Conservation (phyloP, 2,329 filamentous ascomycete genomes). For the Cyphellophora europaea region DNA sequence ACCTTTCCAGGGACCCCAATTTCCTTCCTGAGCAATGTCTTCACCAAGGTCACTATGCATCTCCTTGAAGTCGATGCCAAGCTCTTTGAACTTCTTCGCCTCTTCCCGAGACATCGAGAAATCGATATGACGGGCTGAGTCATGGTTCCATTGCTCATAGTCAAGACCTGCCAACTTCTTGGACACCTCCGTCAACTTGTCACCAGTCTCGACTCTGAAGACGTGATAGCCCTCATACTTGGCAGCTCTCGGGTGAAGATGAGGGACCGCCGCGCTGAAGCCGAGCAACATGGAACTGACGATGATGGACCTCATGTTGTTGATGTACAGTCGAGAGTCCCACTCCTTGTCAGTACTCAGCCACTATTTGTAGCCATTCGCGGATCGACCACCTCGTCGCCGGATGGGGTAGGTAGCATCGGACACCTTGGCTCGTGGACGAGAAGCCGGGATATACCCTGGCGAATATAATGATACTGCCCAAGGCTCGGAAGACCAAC, state of each 20-base stretch:
- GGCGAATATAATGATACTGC: too few relatives aligned
- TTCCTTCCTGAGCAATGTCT: conserved; percentile 33
- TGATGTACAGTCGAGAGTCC: too few relatives aligned
- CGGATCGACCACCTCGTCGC: too few relatives aligned
- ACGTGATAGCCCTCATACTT: conserved; percentile 19
- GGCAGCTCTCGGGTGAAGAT: background rate
- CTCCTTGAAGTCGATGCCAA: conserved; percentile 24
- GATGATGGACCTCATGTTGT: background rate
- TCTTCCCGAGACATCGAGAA: conserved; percentile 31
- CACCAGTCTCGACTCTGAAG: conserved; percentile 12
- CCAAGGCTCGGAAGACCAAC: too few relatives aligned
- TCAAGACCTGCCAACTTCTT: conserved; percentile 11
- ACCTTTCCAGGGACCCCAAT: too few relatives aligned
- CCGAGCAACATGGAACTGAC: background rate
- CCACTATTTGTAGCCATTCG: too few relatives aligned
- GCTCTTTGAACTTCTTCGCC: conserved; percentile 28
- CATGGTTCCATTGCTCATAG: conserved; percentile 15
- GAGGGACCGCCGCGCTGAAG: background rate
- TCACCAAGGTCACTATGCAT: conserved; percentile 36
- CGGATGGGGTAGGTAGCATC: too few relatives aligned
- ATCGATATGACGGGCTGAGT: conserved; percentile 26
- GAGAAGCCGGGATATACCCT: too few relatives aligned
- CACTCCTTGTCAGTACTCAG: too few relatives aligned
- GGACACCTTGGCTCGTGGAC: too few relatives aligned
- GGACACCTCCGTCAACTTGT: conserved; percentile 8